phyloP scores from a whole-genome alignment of 768 basidiomycete species.

The Russula sp. region DNA sequence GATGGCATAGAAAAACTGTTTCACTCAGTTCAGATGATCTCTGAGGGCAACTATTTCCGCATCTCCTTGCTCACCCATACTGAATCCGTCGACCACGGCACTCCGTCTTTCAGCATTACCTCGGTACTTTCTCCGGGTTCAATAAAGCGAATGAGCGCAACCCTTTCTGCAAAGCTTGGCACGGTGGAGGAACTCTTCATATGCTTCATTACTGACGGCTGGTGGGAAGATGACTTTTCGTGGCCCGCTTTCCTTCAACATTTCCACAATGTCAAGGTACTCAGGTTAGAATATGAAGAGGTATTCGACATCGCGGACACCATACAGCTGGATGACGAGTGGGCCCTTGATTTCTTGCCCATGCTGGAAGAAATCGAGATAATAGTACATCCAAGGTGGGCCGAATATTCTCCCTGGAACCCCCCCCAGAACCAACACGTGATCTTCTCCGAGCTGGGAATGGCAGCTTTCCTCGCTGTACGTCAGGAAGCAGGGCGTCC shows the following conservation, averaged over 20 bases:
- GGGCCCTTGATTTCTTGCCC: neutral
- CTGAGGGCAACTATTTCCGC: fast-evolving
- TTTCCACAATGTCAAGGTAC: neutral
- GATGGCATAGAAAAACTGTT: neutral
- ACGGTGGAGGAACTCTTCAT: neutral
- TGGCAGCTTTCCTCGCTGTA: no score
- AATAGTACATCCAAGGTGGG: no score
- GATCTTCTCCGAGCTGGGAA: no score
- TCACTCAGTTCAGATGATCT: neutral
- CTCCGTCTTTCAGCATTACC: neutral
- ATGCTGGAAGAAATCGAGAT: neutral
- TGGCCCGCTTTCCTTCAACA: neutral
- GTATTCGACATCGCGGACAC: neutral
- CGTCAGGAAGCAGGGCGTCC: no score
- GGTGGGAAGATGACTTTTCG: neutral
- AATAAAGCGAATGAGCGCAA: neutral
- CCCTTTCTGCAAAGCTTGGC: neutral
- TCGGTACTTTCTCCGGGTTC: neutral
- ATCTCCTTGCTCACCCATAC: neutral
- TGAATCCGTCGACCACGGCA: neutral
- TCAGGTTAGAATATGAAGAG: neutral
- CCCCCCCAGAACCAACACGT: neutral
- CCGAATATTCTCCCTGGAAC: neutral
- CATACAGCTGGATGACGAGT: neutral
- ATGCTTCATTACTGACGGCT: no score